A percentile compares a stretch with the other conserved stretches of the same genome.
Evolutionary conservation across 1,139 yeast genomes (phyloP).

Genomic region (Petasospora fabianii): DNA sequence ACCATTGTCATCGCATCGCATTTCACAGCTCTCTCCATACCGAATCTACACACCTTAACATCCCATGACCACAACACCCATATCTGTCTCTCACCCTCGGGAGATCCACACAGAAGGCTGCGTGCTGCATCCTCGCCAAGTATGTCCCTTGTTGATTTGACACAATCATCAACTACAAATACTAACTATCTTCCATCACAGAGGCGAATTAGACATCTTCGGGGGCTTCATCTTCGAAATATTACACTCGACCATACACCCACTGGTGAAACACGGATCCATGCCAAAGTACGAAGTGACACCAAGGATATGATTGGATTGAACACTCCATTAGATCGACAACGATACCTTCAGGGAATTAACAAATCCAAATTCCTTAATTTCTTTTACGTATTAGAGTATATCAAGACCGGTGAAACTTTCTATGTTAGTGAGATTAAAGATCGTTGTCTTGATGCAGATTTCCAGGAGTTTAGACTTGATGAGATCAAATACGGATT

Average conservation of each 20-base stretch:
- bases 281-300: constrained; percentile 11
- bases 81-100: background rate
- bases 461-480: constrained; percentile 33
- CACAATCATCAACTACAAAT: too few species aligned
- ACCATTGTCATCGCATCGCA: too few species aligned
- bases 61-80: too few species aligned
- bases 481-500: constrained; percentile 11
- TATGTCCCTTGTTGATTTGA: constrained; percentile 2
- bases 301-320: constrained; percentile 22
- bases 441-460: constrained; percentile 32
- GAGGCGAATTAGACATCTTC: constrained; percentile 27
- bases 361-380: constrained; percentile 32
- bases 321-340: constrained; percentile 29
- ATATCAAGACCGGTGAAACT: constrained; percentile 26
- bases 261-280: background rate
- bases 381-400: constrained; percentile 36
- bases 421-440: constrained; percentile 40
- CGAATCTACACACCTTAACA: too few species aligned
- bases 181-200: constrained; percentile 7
- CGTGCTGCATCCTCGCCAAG: constrained; percentile 16
- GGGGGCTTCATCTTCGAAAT: constrained; percentile 22
- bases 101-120: constrained; percentile 13
- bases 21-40: background rate
- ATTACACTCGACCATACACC: constrained; percentile 11
- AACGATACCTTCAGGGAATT: constrained; percentile 29